These are phyloP conservation scores for Kalmusia sp. DNA, from an alignment of 2,329 filamentous ascomycete species.

Conservation along the genomic window DNA sequence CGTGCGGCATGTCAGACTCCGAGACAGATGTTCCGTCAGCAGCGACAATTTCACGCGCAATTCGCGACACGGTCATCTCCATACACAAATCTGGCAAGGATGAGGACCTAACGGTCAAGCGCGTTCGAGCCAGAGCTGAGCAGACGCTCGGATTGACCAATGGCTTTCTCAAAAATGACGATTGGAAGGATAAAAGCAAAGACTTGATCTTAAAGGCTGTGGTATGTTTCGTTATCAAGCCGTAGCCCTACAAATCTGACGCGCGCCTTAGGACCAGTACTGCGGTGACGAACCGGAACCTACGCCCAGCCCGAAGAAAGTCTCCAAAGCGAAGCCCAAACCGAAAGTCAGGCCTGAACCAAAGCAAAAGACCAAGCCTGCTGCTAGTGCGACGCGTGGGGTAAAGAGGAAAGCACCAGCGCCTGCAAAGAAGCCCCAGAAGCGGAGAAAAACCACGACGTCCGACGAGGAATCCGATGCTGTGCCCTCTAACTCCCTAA, in stretches of 20 bases:
- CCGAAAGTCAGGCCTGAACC: conserved; percentile 26
- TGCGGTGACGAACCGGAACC: conserved; percentile 32
- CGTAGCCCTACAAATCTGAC: conserved; percentile 17
- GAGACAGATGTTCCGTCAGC: conserved; percentile 43
- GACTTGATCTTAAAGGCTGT: conserved; percentile 36
- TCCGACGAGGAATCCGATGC: conserved; percentile 41
- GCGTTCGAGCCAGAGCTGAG: conserved; percentile 61
- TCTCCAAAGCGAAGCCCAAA: conserved; percentile 23
- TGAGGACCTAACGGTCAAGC: conserved; percentile 64
- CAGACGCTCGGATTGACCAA: conserved; percentile 57
- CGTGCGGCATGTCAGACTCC: conserved; percentile 41
- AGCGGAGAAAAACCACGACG: conserved; percentile 36
- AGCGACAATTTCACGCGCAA: conserved; percentile 45
- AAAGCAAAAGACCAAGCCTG: conserved; percentile 29
- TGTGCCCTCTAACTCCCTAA: conserved; percentile 22
- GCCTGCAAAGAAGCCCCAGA: conserved; percentile 38
- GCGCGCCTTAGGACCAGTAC: conserved; percentile 31
- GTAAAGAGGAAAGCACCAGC: conserved; percentile 41
- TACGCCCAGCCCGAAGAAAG: conserved; percentile 26
- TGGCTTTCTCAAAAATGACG: conserved; percentile 62
- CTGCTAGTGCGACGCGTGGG: conserved; percentile 22
- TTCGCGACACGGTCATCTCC: conserved; percentile 50
- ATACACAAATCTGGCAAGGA: conserved; percentile 50
- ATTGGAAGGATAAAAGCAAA: conserved; percentile 64
- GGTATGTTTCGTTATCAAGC: conserved; percentile 23